phyloP scores from a whole-genome alignment of 495 filamentous ascomycete genomes.

The Aspergillus haitiensis region DNA sequence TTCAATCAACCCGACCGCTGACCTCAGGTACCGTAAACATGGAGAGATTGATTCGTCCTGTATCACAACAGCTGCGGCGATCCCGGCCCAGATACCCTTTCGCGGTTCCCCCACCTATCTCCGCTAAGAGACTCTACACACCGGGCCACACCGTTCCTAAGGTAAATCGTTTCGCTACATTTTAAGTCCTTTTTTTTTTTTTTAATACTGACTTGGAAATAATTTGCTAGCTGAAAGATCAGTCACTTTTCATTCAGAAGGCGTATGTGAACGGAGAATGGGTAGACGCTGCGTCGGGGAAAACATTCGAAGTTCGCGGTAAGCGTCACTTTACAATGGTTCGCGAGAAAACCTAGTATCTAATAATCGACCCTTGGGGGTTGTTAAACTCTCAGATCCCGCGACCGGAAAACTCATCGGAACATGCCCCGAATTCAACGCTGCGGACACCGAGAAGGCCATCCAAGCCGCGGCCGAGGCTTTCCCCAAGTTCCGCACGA shows the following conservation, averaged over 20 bases:
- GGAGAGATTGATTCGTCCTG: constrained; percentile 43
- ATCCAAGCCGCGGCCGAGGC: constrained; percentile 75
- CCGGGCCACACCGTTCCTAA: constrained; percentile 45
- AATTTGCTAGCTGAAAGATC: constrained; percentile 68
- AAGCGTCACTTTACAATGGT: constrained; percentile 11
- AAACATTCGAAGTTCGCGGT: constrained; percentile 81
- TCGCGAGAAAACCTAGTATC: background rate
- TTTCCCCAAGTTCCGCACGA: constrained; percentile 71
- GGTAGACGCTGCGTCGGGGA: constrained; percentile 69
- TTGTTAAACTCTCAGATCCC: constrained; percentile 59
- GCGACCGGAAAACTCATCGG: constrained; percentile 77
- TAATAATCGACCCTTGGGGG: background rate
- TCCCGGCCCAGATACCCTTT: constrained; percentile 43
- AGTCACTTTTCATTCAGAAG: constrained; percentile 76
- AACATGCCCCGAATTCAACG: constrained; percentile 77
- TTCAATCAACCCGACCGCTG: background rate
- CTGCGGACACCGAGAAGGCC: constrained; percentile 71
- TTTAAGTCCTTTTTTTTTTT: too few species aligned
- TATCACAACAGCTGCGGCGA: constrained; percentile 41
- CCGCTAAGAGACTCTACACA: constrained; percentile 42
- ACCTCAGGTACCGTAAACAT: constrained; percentile 27
- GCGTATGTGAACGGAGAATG: constrained; percentile 86
- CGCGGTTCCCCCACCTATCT: constrained; percentile 35
- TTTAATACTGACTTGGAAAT: background rate
- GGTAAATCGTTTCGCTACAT: constrained; percentile 26